phyloP scores from a whole-genome alignment of 169 alveolate genomes.

The Cryptosporidium meleagridis region DNA sequence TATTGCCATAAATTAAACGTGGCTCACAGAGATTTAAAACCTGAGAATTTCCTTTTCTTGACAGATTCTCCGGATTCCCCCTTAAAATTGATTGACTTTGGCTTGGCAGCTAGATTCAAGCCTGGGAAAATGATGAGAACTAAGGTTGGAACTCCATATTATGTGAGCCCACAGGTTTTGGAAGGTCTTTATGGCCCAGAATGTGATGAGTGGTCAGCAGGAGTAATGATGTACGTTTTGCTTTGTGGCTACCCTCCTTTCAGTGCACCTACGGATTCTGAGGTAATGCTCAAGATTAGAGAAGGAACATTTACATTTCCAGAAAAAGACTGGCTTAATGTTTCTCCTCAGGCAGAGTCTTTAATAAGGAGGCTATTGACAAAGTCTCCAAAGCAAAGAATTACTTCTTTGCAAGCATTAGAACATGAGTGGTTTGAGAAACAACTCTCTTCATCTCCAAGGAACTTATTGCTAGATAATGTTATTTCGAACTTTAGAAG shows the following conservation, averaged over 20 bases:
- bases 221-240: constrained; percentile 88
- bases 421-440: constrained; percentile 88
- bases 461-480: constrained; percentile 55
- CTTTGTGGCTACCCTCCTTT: constrained; percentile 92
- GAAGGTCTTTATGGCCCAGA: constrained; percentile 78
- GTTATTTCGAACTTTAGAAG: constrained; percentile 65
- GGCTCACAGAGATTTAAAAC: constrained; percentile 86
- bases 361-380: constrained; percentile 86
- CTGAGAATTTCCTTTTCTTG: constrained; percentile 84
- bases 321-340: constrained; percentile 88
- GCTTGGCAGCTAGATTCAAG: constrained; percentile 85
- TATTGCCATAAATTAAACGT: constrained; percentile 75
- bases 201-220: constrained; percentile 93
- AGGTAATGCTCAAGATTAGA: constrained; percentile 84
- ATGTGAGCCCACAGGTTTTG: constrained; percentile 91
- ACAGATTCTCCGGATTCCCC: constrained; percentile 80
- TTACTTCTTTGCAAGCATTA: constrained; percentile 86
- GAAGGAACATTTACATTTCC: constrained; percentile 87
- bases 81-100: constrained; percentile 90
- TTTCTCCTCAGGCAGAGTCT: constrained; percentile 89
- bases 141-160: constrained; percentile 88
- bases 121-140: constrained; percentile 82
- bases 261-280: constrained; percentile 88
- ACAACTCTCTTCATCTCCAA: constrained; percentile 62
- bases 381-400: constrained; percentile 86